Evolutionary conservation across 208 protist genomes (phyloP).

Genomic region (Acanthamoeba sp.): DNA sequence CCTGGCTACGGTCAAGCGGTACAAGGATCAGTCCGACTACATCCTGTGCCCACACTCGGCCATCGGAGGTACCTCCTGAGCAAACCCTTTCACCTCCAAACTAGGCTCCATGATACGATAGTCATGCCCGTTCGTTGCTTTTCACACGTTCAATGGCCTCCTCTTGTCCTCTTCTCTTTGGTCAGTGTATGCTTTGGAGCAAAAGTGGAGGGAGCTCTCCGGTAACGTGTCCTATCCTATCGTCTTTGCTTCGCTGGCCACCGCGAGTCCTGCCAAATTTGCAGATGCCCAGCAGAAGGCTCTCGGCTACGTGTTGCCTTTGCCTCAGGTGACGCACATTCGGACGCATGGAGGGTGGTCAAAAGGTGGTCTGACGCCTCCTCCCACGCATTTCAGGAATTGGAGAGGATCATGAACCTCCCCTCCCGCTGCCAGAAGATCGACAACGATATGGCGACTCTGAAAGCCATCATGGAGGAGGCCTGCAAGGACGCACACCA

Average conservation of each 20-base stretch:
- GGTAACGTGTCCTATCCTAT: neutral
- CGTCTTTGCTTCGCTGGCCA: slow-evolving; percentile 50
- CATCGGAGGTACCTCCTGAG: slow-evolving; percentile 37
- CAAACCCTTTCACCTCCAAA: too few relatives aligned
- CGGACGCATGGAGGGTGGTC: too few relatives aligned
- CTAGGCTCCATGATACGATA: too few relatives aligned
- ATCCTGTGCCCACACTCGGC: slow-evolving; percentile 70
- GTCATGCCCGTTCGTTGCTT: too few relatives aligned
- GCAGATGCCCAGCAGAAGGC: slow-evolving; percentile 56
- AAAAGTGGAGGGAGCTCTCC: slow-evolving; percentile 17
- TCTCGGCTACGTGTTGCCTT: slow-evolving; percentile 11
- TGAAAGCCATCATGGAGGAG: slow-evolving; percentile 63
- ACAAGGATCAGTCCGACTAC: neutral
- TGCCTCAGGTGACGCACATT: neutral
- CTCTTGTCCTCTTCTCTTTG: neutral
- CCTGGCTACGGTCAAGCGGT: slow-evolving; percentile 20
- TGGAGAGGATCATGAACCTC: slow-evolving; percentile 63
- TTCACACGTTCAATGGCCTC: too few relatives aligned
- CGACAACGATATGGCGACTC: neutral
- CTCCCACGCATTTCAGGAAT: neutral
- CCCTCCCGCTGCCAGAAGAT: slow-evolving; percentile 57
- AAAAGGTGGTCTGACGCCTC: too few relatives aligned
- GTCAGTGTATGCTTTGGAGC: slow-evolving; percentile 1
- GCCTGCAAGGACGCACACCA: neutral
- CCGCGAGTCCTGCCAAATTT: slow-evolving; percentile 65